These are phyloP conservation scores for Coniferiporia sulphurascens DNA, from an alignment of 1,284 basidiomycete species.

Conservation along the genomic window DNA sequence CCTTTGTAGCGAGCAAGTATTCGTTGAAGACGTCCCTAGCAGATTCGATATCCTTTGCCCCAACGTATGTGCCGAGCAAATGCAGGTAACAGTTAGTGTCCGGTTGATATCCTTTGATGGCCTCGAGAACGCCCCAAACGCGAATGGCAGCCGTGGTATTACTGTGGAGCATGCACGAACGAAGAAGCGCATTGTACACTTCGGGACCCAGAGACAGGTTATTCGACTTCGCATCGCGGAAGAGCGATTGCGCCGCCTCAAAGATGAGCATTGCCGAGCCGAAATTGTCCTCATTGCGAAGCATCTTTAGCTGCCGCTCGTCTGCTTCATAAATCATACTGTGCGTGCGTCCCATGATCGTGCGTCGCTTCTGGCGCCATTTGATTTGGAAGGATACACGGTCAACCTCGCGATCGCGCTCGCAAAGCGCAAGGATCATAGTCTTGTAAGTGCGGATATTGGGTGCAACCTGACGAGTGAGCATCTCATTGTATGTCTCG, in stretches of 20 bases:
- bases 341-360: constrained; percentile 22
- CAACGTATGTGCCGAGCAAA: constrained; percentile 60
- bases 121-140: constrained; percentile 66
- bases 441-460: constrained; percentile 64
- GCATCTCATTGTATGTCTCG: constrained; percentile 74
- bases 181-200: constrained; percentile 58
- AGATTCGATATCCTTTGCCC: constrained; percentile 48
- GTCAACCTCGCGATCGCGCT: constrained; percentile 69
- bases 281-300: constrained; percentile 68
- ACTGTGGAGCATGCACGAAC: constrained; percentile 54
- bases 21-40: constrained; percentile 68
- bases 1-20: constrained; percentile 42
- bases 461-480: constrained; percentile 62
- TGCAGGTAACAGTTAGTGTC: constrained; percentile 46
- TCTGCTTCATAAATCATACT: constrained; percentile 26
- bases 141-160: constrained; percentile 62
- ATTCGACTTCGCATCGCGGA: constrained; percentile 20
- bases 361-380: constrained; percentile 32
- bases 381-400: constrained; percentile 42
- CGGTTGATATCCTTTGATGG: constrained; percentile 36
- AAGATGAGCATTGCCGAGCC: constrained; percentile 69
- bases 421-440: constrained; percentile 66
- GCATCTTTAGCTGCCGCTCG: constrained; percentile 33
- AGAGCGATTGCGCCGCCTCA: constrained; percentile 47
- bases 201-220: constrained; percentile 32